Base-by-base conservation (phyloP, 2,329 filamentous ascomycete genomes). In the Ceratocystis colombiana region DNA sequence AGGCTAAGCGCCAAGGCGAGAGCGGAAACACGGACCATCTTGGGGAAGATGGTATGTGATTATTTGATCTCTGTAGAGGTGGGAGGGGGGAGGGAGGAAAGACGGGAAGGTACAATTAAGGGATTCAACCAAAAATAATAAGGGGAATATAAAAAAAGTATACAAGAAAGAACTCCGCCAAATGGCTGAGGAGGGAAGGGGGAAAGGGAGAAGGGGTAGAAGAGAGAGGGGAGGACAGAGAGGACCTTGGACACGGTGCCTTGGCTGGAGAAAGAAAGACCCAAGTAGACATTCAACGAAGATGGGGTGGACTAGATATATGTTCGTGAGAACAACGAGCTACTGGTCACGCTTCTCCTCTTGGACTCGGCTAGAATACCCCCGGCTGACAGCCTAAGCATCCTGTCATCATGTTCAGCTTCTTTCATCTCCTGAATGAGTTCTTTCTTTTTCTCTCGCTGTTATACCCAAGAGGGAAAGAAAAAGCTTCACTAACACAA, bases 221-320 rank as follows among this genome's bases (percentile, higher is more conserved):
- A 15, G 48, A 25, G 5, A 28, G 22, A n/a, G 25, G 28, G 20
- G 17, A 57, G 53, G 53, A n/a, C 25, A 57, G 53, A 57, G 53
- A 57, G 53, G 25, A 57, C 53, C 53, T 33, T 57, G 53, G 53
- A 57, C 44, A 45, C 41, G 61, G 28, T 63, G 41, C 28, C 44
- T 30, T 41, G 61, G 61, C 41, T 63, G 45, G 22, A 63, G 61
- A 63, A 22, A 30, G 20, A 63, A 63, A 17, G 61, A 50, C 10
- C 1, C 53, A 15, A 30, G 12, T 2, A 17, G 25, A 57, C 53
- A 57, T 41, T 12, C 3, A 41, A 30, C 22, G 1, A 33, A 28
- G 22, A 57, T 10, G 53, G 22, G 25, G 8, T n/a, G 28, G 53
- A 20, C 53, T 57, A 57, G 25, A 57, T 57, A 57, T 57, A 57